phyloP scores from a whole-genome alignment of 345 rosid genomes.

The Citrus reticulata region DNA sequence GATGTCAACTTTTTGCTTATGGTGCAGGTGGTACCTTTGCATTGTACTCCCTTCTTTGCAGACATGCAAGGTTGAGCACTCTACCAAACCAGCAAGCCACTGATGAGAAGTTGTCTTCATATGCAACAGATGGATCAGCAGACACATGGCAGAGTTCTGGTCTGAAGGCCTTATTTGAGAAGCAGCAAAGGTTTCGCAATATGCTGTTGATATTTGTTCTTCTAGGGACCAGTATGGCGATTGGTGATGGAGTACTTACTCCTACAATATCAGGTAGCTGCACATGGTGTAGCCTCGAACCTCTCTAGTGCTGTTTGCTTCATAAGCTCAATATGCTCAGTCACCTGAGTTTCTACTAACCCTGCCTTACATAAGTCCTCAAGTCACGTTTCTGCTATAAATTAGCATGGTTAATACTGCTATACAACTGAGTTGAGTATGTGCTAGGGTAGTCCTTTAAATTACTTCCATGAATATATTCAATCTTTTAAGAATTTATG shows the following conservation, averaged over 20 bases:
- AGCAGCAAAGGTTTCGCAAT: constrained; percentile 45
- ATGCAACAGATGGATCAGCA: constrained; percentile 41
- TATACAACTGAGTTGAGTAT: not conserved
- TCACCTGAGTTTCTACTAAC: not conserved
- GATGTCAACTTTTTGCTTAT: constrained; percentile 18
- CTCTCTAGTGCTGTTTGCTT: not conserved
- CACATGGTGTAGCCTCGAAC: not conserved
- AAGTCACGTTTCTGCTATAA: not conserved
- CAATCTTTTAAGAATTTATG: not conserved
- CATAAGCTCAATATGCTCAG: not conserved
- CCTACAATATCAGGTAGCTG: constrained; percentile 79
- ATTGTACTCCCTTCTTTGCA: constrained; percentile 79
- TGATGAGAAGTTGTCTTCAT: constrained; percentile 68
- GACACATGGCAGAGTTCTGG: constrained; percentile 50
- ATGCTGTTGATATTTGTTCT: constrained; percentile 59
- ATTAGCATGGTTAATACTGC: not conserved
- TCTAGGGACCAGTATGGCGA: constrained; percentile 75
- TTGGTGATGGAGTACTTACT: constrained; percentile 75
- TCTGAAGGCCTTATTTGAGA: constrained; percentile 55
- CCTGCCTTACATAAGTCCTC: not conserved
- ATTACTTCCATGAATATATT: not conserved
- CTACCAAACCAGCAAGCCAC: constrained; percentile 83
- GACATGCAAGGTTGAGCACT: constrained; percentile 63
- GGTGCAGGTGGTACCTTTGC: constrained; percentile 88
- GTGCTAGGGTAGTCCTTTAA: not conserved